phyloP scores from a whole-genome alignment of 2,329 filamentous ascomycete species.

The Aspergillus latus region DNA sequence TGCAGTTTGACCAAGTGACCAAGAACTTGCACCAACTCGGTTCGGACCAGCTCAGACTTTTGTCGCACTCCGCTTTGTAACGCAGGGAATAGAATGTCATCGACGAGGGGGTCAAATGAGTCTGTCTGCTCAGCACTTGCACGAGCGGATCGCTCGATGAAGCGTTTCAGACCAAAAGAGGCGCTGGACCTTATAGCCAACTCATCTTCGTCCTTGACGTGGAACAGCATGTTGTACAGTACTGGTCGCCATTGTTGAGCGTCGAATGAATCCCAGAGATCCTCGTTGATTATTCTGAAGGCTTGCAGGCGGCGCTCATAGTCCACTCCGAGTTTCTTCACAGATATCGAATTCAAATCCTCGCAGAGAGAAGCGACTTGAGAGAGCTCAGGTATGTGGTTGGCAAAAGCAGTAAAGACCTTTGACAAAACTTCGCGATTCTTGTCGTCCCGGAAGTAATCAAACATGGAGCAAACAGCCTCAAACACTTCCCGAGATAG shows the following conservation, averaged over 20 bases:
- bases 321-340: slow-evolving; percentile 74
- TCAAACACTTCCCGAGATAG: slow-evolving; percentile 68
- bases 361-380: slow-evolving; percentile 69
- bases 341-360: slow-evolving; percentile 77
- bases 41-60: slow-evolving; percentile 76
- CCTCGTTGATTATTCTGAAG: slow-evolving; percentile 69
- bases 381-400: slow-evolving; percentile 59
- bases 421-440: slow-evolving; percentile 73
- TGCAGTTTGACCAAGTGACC: slow-evolving; percentile 74
- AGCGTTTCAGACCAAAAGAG: slow-evolving; percentile 74
- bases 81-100: slow-evolving; percentile 67
- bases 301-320: slow-evolving; percentile 78
- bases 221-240: slow-evolving; percentile 85
- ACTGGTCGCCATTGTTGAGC: slow-evolving; percentile 81
- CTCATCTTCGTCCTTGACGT: slow-evolving; percentile 82
- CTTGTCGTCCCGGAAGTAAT: slow-evolving; percentile 79
- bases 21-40: slow-evolving; percentile 77
- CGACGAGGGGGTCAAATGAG: slow-evolving; percentile 60
- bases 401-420: slow-evolving; percentile 70
- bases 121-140: slow-evolving; percentile 44
- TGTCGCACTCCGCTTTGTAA: slow-evolving; percentile 75
- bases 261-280: slow-evolving; percentile 60
- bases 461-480: slow-evolving; percentile 77
- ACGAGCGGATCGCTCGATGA: slow-evolving; percentile 65
- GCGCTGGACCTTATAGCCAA: slow-evolving; percentile 82